Conservation (phyloP, 441 rosid genomes). For the Brassica hybrid region DNA sequence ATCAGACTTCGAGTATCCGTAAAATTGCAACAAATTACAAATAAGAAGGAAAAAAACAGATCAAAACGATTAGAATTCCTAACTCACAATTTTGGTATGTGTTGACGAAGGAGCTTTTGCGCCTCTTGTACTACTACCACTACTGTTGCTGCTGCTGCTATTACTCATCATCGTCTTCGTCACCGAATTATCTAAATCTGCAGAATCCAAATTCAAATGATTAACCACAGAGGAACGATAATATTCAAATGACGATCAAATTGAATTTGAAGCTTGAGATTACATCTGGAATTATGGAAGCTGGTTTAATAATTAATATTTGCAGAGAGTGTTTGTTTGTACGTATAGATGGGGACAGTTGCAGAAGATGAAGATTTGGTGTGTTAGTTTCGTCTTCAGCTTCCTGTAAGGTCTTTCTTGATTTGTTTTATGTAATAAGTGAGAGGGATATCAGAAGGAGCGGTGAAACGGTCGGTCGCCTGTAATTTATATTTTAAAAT, state of each 20-base stretch:
- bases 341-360: slow-evolving; percentile 28
- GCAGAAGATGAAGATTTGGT: slow-evolving; percentile 29
- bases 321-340: slow-evolving; percentile 4
- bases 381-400: slow-evolving; percentile 41
- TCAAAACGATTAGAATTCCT: slow-evolving; percentile 7
- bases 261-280: slow-evolving; percentile 7
- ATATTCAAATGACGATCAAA: slow-evolving; percentile 13
- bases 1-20: background rate
- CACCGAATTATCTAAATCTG: slow-evolving; percentile 21
- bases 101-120: background rate
- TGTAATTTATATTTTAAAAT: background rate
- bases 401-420: slow-evolving; percentile 34
- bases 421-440: slow-evolving; percentile 28
- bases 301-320: slow-evolving; percentile 5
- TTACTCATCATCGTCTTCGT: slow-evolving; percentile 21
- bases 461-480: slow-evolving; percentile 42
- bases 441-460: slow-evolving; percentile 20
- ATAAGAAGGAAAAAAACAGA: background rate
- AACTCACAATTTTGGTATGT: slow-evolving; percentile 16
- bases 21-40: too few relatives aligned
- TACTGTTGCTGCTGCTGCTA: slow-evolving; percentile 4
- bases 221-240: background rate
- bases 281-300: slow-evolving; percentile 10
- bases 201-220: slow-evolving; percentile 6
- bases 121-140: slow-evolving; percentile 2